Percentiles rank a stretch among this genome's conserved stretches.
Evolutionary conservation across 306 rosid species (phyloP).

Genomic region (cucumber (Cucumis sativus)): DNA sequence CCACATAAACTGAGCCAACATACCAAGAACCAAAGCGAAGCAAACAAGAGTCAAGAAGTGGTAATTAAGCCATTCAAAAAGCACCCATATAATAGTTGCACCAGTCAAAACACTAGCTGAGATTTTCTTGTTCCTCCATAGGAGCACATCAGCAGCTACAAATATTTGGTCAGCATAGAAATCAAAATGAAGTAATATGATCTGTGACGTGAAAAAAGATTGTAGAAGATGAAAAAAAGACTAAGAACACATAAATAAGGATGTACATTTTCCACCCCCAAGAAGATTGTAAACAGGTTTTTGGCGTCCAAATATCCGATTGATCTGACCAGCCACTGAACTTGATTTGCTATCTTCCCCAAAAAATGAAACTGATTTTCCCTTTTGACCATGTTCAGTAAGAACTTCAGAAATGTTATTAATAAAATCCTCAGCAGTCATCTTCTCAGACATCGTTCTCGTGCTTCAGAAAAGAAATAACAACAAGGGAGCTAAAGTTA

Average conservation of each 20-base stretch:
- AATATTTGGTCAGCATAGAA: constrained; percentile 9
- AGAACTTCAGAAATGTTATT: constrained; percentile 44
- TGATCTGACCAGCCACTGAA: constrained; percentile 34
- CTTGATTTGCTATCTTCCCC: constrained; percentile 38
- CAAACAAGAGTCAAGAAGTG: constrained; percentile 53
- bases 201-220: not conserved
- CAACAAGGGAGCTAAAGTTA: not conserved
- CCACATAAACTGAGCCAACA: constrained; percentile 79
- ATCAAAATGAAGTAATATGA: not conserved
- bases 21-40: constrained; percentile 45
- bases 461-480: not conserved
- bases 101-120: constrained; percentile 62
- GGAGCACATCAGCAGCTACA: constrained; percentile 83
- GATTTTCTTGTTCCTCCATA: constrained; percentile 98
- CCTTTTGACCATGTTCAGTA: constrained; percentile 29
- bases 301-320: constrained; percentile 74
- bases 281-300: constrained; percentile 65
- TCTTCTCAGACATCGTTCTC: constrained; percentile 62
- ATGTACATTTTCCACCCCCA: constrained; percentile 89
- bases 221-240: not conserved
- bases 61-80: constrained; percentile 88
- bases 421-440: constrained; percentile 35
- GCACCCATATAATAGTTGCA: constrained; percentile 73
- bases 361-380: constrained; percentile 34
- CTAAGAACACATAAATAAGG: not conserved